Base-by-base conservation (phyloP, 2,329 filamentous ascomycete genomes). In the Cladosporium colombiae region DNA sequence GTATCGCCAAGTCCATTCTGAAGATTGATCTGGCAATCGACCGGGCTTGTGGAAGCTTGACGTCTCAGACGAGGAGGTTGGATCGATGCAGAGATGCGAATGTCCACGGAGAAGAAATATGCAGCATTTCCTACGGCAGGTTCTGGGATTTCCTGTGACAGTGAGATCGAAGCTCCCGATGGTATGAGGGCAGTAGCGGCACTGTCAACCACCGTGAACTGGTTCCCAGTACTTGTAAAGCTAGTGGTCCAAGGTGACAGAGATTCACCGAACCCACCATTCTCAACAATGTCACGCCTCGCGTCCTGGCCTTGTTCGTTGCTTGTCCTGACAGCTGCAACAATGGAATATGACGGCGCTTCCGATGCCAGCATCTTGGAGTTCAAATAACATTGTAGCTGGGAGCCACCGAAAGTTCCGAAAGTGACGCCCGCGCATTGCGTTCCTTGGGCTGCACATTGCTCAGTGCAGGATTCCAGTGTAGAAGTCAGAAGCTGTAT, bases 401-500 rank as follows among this genome's bases (percentile, higher is more conserved):
- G 16, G 7, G 46, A 31, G 4, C 46, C 29, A 3, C 25, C 50
- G 10, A 44, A n/a, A 8, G 5, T 18, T 11, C 33, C 61, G 23
- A 31, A 63, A 6, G 61, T 63, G 35, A 44, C n/a, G 3, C 61
- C 61, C 2, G 61, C 61, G 21, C 61, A 63, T 11, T 37, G 21
- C 13, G 61, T 63, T 14, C 61, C 61, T 13, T 46, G 35, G 2
- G 31, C 61, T n/a, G 50, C 61, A 11, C 61, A 63, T 21, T 55
- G 50, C 50, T 63, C 50, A 2, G 44, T 40, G 16, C 61, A 63
- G 10, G 33, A 29, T 29, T 29, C 50, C 18, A 56, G 33, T 11
- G 56, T 33, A 25, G 23, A 23, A 35, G 56, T 40, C 1, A 37
- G 8, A 6, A 56, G 31, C 27, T 55, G 50, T n/a, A 53, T 55